phyloP scores from a whole-genome alignment of 345 rosid genomes.

The Anacardium occidentale region DNA sequence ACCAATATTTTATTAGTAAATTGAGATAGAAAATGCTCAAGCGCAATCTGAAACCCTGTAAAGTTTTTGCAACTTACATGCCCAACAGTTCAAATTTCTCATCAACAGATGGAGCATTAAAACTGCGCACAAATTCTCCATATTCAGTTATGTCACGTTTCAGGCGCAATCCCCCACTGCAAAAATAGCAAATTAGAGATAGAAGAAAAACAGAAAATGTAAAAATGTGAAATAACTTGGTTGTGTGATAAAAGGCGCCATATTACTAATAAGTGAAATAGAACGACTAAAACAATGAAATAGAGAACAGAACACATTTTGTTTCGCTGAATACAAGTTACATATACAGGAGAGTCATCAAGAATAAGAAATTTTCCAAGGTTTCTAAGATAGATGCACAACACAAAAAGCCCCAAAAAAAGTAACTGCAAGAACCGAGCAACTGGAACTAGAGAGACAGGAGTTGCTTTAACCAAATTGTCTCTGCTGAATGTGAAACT shows the following conservation, averaged over 20 bases:
- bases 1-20: conserved; percentile 25
- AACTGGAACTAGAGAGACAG: neutral
- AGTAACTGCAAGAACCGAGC: neutral
- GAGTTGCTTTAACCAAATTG: neutral
- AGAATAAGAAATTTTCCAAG: neutral
- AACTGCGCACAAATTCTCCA: conserved; percentile 79
- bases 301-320: neutral
- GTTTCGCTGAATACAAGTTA: neutral
- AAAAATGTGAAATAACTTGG: conserved; percentile 10
- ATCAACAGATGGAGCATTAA: conserved; percentile 85
- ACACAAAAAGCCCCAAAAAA: neutral
- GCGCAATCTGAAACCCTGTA: neutral
- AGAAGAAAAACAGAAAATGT: conserved; percentile 16
- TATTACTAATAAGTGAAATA: neutral
- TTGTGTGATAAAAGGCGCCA: neutral
- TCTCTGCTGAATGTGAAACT: neutral
- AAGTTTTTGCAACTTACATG: conserved; percentile 53
- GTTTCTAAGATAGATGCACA: neutral
- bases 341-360: neutral
- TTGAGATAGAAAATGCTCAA: conserved; percentile 4
- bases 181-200: conserved; percentile 10
- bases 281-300: neutral
- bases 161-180: conserved; percentile 93
- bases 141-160: conserved; percentile 96
- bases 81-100: conserved; percentile 94